Evolutionary conservation across 192 early-diverging fungal genomes (phyloP).

Genomic region (Umbelopsis isabellina): DNA sequence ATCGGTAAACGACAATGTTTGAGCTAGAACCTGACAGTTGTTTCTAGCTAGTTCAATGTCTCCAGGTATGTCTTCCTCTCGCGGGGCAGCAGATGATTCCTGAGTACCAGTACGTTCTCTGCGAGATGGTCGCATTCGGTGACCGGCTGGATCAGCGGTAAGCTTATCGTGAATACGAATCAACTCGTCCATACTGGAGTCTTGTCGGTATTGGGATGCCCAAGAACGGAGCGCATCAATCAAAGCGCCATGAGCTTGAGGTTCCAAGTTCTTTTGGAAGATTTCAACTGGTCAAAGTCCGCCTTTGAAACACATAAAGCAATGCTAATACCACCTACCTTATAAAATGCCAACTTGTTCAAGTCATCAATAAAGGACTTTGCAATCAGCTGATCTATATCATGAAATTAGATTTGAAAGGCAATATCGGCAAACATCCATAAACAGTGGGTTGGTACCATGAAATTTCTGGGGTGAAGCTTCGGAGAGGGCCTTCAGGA

Average conservation of each 20-base stretch:
- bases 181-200: constrained; percentile 29
- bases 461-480: constrained; percentile 31
- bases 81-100: constrained; percentile 22
- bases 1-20: constrained; percentile 57
- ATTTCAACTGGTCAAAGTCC: not conserved
- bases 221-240: constrained; percentile 33
- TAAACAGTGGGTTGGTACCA: not conserved
- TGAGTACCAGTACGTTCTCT: constrained; percentile 1
- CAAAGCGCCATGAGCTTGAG: constrained; percentile 31
- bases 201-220: constrained; percentile 26
- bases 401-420: not conserved
- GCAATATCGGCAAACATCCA: too few relatives aligned
- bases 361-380: constrained; percentile 40
- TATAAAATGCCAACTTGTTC: constrained; percentile 27
- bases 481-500: constrained; percentile 36
- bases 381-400: constrained; percentile 32
- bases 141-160: constrained; percentile 9
- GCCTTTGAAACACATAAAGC: not conserved
- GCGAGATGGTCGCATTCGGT: not conserved
- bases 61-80: constrained; percentile 42
- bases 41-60: constrained; percentile 57
- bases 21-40: constrained; percentile 51
- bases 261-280: constrained; percentile 24
- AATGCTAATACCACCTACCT: constrained; percentile 17
- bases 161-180: constrained; percentile 27